phyloP scores from a whole-genome alignment of 2,329 filamentous ascomycete genomes.

The Ophiobolus disseminans region DNA sequence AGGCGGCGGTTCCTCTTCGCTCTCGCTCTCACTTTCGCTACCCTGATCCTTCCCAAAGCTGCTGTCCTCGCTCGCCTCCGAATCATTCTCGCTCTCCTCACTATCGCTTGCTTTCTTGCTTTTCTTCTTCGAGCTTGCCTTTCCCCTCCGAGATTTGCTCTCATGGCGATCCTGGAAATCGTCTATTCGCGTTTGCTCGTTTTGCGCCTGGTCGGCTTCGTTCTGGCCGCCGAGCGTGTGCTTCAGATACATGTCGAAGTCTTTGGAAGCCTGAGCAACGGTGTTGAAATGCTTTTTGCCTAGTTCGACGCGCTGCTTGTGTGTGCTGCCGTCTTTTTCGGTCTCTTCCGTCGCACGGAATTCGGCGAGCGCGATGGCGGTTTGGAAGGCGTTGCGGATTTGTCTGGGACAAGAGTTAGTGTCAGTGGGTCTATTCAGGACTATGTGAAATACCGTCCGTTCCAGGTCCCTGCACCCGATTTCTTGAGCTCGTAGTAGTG shows the following conservation, averaged over 20 bases:
- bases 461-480: neutral
- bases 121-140: neutral
- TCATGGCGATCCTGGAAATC: neutral
- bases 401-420: slow-evolving; percentile 5
- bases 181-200: neutral
- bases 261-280: neutral
- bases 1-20: neutral
- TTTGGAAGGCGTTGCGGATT: slow-evolving; percentile 31
- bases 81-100: neutral
- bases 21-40: neutral
- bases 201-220: neutral
- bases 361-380: slow-evolving; percentile 24
- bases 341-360: neutral
- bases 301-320: neutral
- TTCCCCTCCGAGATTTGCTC: neutral
- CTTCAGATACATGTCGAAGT: neutral
- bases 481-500: neutral
- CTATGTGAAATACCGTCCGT: neutral
- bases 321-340: neutral
- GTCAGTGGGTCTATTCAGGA: neutral
- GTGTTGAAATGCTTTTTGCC: neutral
- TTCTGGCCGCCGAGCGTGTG: neutral
- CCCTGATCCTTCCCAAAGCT: neutral
- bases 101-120: neutral
- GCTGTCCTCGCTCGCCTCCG: neutral